A percentile compares a stretch with the other conserved stretches of the same genome.
Conservation (phyloP, 495 filamentous ascomycete genomes). For the Penicillium odoratum region DNA sequence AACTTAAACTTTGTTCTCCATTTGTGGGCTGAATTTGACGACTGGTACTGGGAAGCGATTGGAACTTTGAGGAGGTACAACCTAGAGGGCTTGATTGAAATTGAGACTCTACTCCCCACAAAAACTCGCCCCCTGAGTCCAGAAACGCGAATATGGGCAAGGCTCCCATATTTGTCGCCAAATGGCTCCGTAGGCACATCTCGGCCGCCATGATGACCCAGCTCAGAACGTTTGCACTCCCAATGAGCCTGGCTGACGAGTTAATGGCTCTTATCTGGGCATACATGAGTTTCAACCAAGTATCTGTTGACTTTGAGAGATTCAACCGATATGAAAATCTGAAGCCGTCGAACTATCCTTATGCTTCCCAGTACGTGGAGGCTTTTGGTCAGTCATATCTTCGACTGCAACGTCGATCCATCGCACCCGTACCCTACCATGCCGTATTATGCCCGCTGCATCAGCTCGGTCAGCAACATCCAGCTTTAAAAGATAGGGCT, state of each 20-base stretch:
- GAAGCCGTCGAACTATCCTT: constrained; percentile 3
- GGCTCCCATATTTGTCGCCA: not conserved
- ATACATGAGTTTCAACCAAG: no score
- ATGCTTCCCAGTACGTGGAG: no score
- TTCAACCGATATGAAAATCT: not conserved
- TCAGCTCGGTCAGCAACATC: no score
- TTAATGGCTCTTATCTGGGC: not conserved
- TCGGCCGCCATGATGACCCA: not conserved
- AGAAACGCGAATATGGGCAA: not conserved
- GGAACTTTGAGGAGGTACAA: not conserved
- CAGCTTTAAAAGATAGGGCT: no score
- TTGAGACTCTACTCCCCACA: not conserved
- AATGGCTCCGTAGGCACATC: not conserved
- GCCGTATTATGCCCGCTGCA: not conserved
- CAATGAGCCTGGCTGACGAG: not conserved
- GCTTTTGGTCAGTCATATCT: no score
- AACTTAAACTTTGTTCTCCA: not conserved
- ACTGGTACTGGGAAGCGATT: no score
- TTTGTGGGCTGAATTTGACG: not conserved
- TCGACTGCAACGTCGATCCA: not conserved
- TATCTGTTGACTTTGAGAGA: no score
- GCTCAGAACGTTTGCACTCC: not conserved
- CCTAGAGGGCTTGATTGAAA: not conserved
- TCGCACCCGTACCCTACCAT: constrained; percentile 6
- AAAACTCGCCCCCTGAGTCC: not conserved